Evolutionary conservation across 331 rosid genomes (phyloP), one percentile per base, ranked within the genome.

Genomic region (Stylosanthes scabra): DNA sequence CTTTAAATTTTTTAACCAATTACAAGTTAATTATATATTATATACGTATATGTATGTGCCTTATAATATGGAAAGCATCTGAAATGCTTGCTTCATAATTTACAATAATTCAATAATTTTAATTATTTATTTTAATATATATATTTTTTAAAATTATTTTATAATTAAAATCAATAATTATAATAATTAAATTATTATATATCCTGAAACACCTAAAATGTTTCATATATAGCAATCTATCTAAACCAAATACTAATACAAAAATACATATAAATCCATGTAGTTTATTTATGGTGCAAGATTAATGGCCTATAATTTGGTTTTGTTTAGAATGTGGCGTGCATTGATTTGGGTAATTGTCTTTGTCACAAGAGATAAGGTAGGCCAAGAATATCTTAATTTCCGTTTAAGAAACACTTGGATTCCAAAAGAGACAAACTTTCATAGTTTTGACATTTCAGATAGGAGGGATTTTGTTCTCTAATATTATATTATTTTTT

Each of bases 311-410:
- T 11, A 25, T 14, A 41, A 59, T 59, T 76, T 44, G 28, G 27
- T n/a, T 78, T 47, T 70, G 54, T 65, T 15, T 67, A 45, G 55
- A 78, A 78, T 59, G 70, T 79, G 83, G 70, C 70, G 8, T 72
- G 20, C 52, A 31, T 40, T 59, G 54, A 37, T 63, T 71, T 31
- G 82, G 29, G 45, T 15, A 27, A 3, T 42, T 44, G 64, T 59
- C 55, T 15, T 59, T 42, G 72, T 74, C 75, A 57, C 74, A 71
- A 77, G 31, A 61, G 79, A 67, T 77, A 77, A 66, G 84, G 65
- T 64, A 70, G 73, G 76, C 13, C 45, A 13, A 15, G 64, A 63
- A 27, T 64, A 75, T 40, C 31, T 9, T 5, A 52, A 2, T 31
- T 68, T 68, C 39, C 54, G 41, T 54, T 54, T 60, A 8, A 9